Evolutionary conservation across 441 rosid genomes (phyloP).

Genomic region (Erodium trifolium): DNA sequence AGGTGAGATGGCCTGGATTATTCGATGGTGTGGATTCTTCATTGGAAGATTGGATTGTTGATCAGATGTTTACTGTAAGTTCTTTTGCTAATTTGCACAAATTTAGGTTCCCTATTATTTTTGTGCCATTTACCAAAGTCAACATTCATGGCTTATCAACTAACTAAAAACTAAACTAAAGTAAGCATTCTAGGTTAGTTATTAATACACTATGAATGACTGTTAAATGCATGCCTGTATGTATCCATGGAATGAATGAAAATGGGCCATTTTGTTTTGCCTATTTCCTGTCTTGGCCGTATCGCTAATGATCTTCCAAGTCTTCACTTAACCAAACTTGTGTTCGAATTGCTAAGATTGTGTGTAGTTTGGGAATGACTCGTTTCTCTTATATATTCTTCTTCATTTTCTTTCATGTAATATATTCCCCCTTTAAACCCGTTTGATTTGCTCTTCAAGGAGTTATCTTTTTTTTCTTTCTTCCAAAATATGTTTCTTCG

Average conservation of each 20-base stretch:
- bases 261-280: neutral
- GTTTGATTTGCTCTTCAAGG: too few species aligned
- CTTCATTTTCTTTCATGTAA: neutral
- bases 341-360: neutral
- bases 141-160: neutral
- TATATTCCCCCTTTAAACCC: too few species aligned
- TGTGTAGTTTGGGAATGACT: neutral
- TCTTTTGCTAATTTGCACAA: neutral
- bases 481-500: too few species aligned
- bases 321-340: neutral
- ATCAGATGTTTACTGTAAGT: conserved; percentile 68
- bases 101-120: neutral
- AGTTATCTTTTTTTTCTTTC: too few species aligned
- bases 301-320: too few species aligned
- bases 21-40: conserved; percentile 54
- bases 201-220: too few species aligned
- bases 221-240: neutral
- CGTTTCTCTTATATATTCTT: too few species aligned
- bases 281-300: too few species aligned
- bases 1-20: conserved; percentile 72
- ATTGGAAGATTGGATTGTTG: conserved; percentile 73
- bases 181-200: neutral
- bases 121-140: too few species aligned
- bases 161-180: neutral
- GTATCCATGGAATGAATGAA: neutral